Percentiles rank a stretch among this genome's conserved stretches.
Evolutionary conservation across 257 asterid genomes (phyloP).

Genomic region (Mitragyna speciosa): DNA sequence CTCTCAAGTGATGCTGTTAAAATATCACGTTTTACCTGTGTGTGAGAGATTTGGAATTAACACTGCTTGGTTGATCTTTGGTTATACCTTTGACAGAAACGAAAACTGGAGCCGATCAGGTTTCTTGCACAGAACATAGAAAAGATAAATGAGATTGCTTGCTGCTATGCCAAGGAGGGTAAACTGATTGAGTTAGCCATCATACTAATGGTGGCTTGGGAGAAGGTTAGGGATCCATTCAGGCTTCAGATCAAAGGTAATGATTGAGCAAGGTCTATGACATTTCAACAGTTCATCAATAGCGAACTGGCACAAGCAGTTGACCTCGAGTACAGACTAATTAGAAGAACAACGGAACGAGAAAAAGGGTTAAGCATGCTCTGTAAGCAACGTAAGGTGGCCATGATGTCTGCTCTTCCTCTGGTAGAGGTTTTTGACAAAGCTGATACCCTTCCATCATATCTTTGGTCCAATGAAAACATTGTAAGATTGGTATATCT

Average conservation of each 20-base stretch:
- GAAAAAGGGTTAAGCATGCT: background rate
- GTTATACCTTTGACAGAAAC: no score
- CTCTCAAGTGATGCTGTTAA: no score
- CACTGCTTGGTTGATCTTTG: no score
- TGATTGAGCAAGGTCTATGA: background rate
- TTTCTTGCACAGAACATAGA: background rate
- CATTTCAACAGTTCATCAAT: background rate
- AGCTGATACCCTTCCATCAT: background rate
- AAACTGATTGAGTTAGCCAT: background rate
- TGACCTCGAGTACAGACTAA: background rate
- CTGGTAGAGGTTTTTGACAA: background rate
- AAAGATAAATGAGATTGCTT: background rate
- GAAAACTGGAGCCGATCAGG: no score
- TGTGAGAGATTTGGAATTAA: no score
- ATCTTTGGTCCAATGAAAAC: no score
- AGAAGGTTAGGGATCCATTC: background rate
- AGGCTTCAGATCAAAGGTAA: background rate
- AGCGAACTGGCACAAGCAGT: background rate
- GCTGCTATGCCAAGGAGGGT: background rate
- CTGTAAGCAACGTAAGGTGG: background rate
- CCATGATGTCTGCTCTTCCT: background rate
- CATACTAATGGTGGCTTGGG: background rate
- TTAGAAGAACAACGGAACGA: background rate
- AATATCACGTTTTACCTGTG: no score
- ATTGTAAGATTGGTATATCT: no score